phyloP scores from a whole-genome alignment of 2,329 filamentous ascomycete species.

The Fusarium virguliforme region DNA sequence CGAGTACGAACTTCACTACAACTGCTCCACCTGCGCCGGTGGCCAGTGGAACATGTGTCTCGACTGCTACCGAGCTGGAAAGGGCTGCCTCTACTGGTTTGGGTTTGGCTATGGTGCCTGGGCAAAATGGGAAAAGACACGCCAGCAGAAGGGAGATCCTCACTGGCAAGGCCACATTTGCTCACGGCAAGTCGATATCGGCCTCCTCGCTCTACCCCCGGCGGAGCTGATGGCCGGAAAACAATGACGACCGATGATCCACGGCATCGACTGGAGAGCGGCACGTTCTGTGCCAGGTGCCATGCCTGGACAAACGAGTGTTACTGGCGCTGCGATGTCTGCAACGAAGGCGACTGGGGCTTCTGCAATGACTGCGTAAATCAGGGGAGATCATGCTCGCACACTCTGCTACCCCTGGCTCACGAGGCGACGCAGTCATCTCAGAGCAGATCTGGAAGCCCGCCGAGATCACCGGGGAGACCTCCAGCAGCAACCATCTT shows the following conservation, averaged over 20 bases:
- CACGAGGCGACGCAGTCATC: constrained; percentile 65
- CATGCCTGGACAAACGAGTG: constrained; percentile 82
- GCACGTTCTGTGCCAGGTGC: constrained; percentile 88
- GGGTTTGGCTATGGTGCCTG: constrained; percentile 85
- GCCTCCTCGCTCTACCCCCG: constrained; percentile 65
- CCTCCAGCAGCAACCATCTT: constrained; percentile 66
- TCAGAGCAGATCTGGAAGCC: constrained; percentile 58
- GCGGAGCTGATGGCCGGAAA: constrained; percentile 69
- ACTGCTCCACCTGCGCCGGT: constrained; percentile 79
- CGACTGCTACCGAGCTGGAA: constrained; percentile 82
- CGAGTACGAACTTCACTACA: constrained; percentile 89
- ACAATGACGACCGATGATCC: constrained; percentile 79
- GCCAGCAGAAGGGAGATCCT: constrained; percentile 57
- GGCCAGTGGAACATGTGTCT: constrained; percentile 86
- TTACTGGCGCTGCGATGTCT: constrained; percentile 90
- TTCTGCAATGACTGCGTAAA: constrained; percentile 93
- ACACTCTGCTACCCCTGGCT: constrained; percentile 83
- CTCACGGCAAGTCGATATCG: constrained; percentile 72
- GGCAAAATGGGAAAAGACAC: constrained; percentile 74
- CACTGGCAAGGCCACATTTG: constrained; percentile 69
- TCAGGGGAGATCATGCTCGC: constrained; percentile 84
- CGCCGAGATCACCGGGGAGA: constrained; percentile 60
- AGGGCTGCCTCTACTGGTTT: constrained; percentile 89
- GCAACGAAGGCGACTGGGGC: constrained; percentile 95
- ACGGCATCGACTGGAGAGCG: constrained; percentile 77